Conservation (phyloP, 1,284 basidiomycete genomes). For the Trametes versicolor region DNA sequence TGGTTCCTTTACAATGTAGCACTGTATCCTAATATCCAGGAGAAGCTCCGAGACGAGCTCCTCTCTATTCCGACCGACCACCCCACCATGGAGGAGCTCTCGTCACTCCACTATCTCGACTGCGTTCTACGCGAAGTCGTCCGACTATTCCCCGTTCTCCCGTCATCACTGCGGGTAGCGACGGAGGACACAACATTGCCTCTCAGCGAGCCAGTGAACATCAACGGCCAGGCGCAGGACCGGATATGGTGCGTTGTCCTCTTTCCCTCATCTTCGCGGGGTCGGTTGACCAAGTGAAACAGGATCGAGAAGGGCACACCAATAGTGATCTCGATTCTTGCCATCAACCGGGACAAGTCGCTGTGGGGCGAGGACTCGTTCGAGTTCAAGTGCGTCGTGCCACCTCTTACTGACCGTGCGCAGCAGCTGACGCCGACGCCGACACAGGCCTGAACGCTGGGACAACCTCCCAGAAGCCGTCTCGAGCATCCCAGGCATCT, state of each 20-base stretch:
- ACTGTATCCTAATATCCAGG: slow-evolving; percentile 63
- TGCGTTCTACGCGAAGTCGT: slow-evolving; percentile 75
- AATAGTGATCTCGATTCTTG: slow-evolving; percentile 58
- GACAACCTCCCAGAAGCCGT: slow-evolving; percentile 55
- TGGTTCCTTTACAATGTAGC: slow-evolving; percentile 76
- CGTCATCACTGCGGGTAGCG: slow-evolving; percentile 59
- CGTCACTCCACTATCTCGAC: slow-evolving; percentile 67
- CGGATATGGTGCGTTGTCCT: slow-evolving; percentile 38
- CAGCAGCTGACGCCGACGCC: slow-evolving; percentile 5
- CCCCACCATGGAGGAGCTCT: slow-evolving; percentile 66
- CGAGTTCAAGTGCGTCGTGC: slow-evolving; percentile 55
- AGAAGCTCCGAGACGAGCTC: slow-evolving; percentile 76
- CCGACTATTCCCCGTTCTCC: slow-evolving; percentile 72
- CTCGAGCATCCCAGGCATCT: slow-evolving; percentile 62
- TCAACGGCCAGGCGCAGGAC: slow-evolving; percentile 39
- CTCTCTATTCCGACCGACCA: slow-evolving; percentile 46
- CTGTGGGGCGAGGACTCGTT: slow-evolving; percentile 66
- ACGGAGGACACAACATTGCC: slow-evolving; percentile 58
- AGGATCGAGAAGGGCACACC: slow-evolving; percentile 58
- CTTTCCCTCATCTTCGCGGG: background rate
- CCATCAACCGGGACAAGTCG: slow-evolving; percentile 55
- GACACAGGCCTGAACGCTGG: slow-evolving; percentile 67
- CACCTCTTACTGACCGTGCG: background rate
- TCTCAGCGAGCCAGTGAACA: slow-evolving; percentile 41
- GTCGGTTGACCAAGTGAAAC: background rate